These are phyloP conservation scores for Elaeis oleifera DNA, from an alignment of 202 grass and related monocot genomes.

Conservation along the genomic window DNA sequence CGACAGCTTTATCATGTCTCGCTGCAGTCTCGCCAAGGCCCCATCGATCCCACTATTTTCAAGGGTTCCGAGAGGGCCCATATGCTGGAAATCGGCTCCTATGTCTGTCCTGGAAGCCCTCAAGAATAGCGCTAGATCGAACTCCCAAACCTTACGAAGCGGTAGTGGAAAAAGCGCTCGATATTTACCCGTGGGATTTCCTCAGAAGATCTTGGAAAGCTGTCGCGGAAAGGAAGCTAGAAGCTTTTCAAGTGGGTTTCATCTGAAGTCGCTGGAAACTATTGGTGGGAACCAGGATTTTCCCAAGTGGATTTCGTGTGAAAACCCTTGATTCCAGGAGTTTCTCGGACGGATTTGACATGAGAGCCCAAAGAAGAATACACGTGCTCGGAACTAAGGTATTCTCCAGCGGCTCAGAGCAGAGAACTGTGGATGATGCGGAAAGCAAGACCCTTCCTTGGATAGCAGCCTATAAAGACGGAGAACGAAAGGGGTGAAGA, in stretches of 20 bases:
- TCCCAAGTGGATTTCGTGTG: not conserved
- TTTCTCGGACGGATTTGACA: too few relatives aligned
- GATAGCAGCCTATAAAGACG: constrained; percentile 20
- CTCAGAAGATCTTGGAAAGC: not conserved
- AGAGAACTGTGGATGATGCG: constrained; percentile 2
- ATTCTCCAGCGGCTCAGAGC: constrained; percentile 34
- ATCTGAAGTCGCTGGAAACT: not conserved
- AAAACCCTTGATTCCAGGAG: too few relatives aligned
- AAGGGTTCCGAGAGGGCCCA: not conserved
- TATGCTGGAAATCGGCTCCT: constrained; percentile 14
- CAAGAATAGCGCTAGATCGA: too few relatives aligned
- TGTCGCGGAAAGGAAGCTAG: not conserved
- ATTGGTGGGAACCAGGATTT: constrained; percentile 6
- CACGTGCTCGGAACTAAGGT: constrained; percentile 20
- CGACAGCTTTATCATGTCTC: too few relatives aligned
- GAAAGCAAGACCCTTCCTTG: constrained; percentile 44
- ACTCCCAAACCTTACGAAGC: not conserved
- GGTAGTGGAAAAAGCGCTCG: constrained; percentile 1
- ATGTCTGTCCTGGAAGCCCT: too few relatives aligned
- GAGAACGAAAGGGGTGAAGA: constrained; percentile 8
- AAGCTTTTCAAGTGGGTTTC: constrained; percentile 1
- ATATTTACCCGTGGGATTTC: not conserved
- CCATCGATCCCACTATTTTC: too few relatives aligned
- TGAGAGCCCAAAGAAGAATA: not conserved
- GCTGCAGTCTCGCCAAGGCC: too few relatives aligned